Evolutionary conservation across 768 basidiomycete genomes (phyloP).

Genomic region (Hysterangium stoloniferum): DNA sequence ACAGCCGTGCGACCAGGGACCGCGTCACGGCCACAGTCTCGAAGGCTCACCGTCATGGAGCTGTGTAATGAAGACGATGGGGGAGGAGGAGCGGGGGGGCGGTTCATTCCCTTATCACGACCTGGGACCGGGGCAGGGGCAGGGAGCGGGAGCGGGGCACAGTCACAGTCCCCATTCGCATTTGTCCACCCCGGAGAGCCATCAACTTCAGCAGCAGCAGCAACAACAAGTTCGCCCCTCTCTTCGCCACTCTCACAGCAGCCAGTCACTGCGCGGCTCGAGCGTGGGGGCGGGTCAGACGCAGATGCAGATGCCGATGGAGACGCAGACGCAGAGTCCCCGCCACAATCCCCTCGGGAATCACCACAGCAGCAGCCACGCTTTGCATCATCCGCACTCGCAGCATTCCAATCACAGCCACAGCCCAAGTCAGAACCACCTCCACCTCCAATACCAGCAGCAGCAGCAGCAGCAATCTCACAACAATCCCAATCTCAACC

Average conservation of each 20-base stretch:
- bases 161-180: conserved; percentile 1
- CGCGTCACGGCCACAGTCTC: conserved; percentile 72
- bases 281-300: neutral
- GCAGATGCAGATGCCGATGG: neutral
- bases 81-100: conserved; percentile 31
- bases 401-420: neutral
- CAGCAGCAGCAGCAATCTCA: neutral
- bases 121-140: neutral
- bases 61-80: conserved; percentile 70
- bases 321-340: neutral
- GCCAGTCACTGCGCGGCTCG: neutral
- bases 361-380: neutral
- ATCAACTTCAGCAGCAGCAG: neutral
- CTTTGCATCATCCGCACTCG: neutral
- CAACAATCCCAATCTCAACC: neutral
- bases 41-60: conserved; percentile 79
- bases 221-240: neutral
- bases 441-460: neutral
- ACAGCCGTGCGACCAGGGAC: conserved; percentile 64
- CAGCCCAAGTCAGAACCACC: neutral
- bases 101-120: conserved; percentile 8
- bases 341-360: neutral
- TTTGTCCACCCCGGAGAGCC: neutral
- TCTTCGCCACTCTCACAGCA: conserved; percentile 1
- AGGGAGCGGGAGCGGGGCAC: neutral